These are phyloP conservation scores for Paracamarosporium sp. DNA, from an alignment of 2,329 filamentous ascomycete species.

Conservation along the genomic window DNA sequence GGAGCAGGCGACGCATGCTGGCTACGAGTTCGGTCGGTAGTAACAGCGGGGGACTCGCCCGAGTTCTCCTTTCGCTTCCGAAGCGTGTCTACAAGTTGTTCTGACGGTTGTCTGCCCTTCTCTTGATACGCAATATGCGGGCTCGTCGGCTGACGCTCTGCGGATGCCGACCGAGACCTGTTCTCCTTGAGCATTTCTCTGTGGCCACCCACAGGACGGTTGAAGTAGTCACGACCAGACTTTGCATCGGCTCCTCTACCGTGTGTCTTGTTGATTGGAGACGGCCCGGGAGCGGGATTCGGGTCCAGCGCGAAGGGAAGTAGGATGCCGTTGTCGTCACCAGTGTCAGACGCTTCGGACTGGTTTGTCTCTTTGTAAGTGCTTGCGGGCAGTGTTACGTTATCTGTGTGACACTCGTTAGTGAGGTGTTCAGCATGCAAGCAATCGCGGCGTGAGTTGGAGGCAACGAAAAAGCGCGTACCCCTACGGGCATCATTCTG, in stretches of 20 bases:
- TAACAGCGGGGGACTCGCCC: slow-evolving; percentile 36
- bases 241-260: slow-evolving; percentile 32
- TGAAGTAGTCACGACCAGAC: slow-evolving; percentile 53
- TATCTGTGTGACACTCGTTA: slow-evolving; percentile 52
- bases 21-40: slow-evolving; percentile 57
- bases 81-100: slow-evolving; percentile 64
- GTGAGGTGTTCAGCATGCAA: not conserved
- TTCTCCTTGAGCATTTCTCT: slow-evolving; percentile 51
- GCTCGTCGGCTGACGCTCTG: slow-evolving; percentile 60
- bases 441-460: not conserved
- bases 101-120: slow-evolving; percentile 71
- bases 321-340: slow-evolving; percentile 62
- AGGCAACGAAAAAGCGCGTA: slow-evolving; percentile 19
- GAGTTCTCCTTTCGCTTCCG: slow-evolving; percentile 52
- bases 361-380: slow-evolving; percentile 81
- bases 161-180: slow-evolving; percentile 53
- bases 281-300: slow-evolving; percentile 52
- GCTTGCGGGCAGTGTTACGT: slow-evolving; percentile 73
- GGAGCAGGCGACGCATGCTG: slow-evolving; percentile 46
- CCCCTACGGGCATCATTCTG: slow-evolving; percentile 43
- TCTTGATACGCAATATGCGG: slow-evolving; percentile 95
- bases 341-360: slow-evolving; percentile 67
- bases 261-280: slow-evolving; percentile 40
- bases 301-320: slow-evolving; percentile 61
- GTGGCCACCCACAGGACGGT: slow-evolving; percentile 41